Percentiles rank a stretch among this genome's conserved stretches.
These are phyloP conservation scores for Teunomyces kruisii DNA, from an alignment of 805 yeast species.

Conservation along the genomic window DNA sequence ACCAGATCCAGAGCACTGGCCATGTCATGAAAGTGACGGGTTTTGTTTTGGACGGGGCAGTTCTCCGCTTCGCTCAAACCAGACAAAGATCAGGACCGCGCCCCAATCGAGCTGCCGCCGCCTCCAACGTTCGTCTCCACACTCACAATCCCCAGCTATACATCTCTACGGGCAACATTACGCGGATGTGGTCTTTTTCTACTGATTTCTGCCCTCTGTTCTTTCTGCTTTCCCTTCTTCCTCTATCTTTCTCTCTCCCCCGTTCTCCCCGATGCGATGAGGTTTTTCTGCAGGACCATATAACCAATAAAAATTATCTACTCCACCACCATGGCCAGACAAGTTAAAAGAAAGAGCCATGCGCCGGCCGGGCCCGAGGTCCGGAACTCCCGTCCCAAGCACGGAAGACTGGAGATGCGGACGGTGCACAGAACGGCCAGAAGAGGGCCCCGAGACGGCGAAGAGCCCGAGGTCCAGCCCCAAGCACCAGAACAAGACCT, in stretches of 20 bases:
- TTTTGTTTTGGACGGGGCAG: too few relatives aligned
- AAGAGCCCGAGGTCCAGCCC: slow-evolving; percentile 10
- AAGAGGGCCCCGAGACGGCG: slow-evolving; percentile 23
- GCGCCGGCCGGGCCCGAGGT: neutral
- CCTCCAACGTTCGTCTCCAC: too few relatives aligned
- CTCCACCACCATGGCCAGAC: slow-evolving; percentile 4
- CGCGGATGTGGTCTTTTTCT: too few relatives aligned
- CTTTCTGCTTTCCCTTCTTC: too few relatives aligned
- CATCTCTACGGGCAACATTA: too few relatives aligned
- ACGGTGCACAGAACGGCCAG: slow-evolving; percentile 56
- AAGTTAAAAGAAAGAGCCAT: slow-evolving; percentile 6
- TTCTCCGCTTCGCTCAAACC: too few relatives aligned
- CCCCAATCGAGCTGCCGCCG: too few relatives aligned
- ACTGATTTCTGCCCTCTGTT: neutral
- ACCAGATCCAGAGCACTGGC: too few relatives aligned
- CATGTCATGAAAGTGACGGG: too few relatives aligned
- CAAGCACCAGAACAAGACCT: neutral
- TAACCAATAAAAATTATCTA: neutral
- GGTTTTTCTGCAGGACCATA: slow-evolving; percentile 1
- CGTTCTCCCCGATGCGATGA: neutral
- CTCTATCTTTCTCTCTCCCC: too few relatives aligned
- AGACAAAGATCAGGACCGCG: too few relatives aligned
- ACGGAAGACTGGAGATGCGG: slow-evolving; percentile 64
- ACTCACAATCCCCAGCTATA: too few relatives aligned
- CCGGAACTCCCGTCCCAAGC: slow-evolving; percentile 16